Percentiles rank a stretch among this genome's conserved stretches.
These are phyloP conservation scores for Fusarium foetens DNA, from an alignment of 2,329 filamentous ascomycete species.

Conservation along the genomic window DNA sequence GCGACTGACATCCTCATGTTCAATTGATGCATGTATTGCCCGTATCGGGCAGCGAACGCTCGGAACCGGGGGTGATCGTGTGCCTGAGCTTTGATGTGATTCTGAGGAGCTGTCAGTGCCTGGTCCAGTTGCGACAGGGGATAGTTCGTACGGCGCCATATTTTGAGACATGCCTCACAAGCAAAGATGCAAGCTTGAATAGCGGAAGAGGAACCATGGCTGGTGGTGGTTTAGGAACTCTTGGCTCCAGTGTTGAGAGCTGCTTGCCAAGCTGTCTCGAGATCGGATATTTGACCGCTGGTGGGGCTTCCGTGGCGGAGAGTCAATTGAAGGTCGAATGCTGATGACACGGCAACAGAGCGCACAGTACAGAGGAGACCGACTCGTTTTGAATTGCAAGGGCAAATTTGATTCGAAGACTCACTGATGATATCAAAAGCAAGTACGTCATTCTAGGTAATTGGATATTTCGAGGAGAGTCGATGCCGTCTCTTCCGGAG, in stretches of 20 bases:
- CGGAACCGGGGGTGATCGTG: constrained; percentile 73
- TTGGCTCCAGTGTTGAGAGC: constrained; percentile 31
- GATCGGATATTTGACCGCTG: constrained; percentile 15
- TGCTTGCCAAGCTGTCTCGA: constrained; percentile 13
- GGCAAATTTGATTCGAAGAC: background rate
- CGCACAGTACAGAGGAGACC: background rate
- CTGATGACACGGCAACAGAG: background rate
- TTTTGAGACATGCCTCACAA: constrained; percentile 73
- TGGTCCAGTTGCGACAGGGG: background rate
- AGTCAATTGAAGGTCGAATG: constrained; percentile 17
- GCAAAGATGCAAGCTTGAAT: constrained; percentile 73
- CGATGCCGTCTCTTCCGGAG: constrained; percentile 34
- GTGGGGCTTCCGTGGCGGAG: constrained; percentile 25
- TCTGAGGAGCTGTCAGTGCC: constrained; percentile 55
- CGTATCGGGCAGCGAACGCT: constrained; percentile 68
- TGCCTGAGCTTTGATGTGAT: constrained; percentile 72
- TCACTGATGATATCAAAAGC: background rate
- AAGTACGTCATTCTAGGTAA: background rate
- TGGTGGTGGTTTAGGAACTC: constrained; percentile 28
- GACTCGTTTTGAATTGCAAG: background rate
- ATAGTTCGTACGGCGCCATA: constrained; percentile 71
- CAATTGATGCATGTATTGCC: constrained; percentile 72
- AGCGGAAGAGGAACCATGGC: constrained; percentile 72
- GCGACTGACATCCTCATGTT: constrained; percentile 74
- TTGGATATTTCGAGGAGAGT: background rate